Evolutionary conservation across 371 early-diverging fungal species (phyloP), one percentile per base, ranked within the genome.

Genomic region (Actinomortierella wolfii): DNA sequence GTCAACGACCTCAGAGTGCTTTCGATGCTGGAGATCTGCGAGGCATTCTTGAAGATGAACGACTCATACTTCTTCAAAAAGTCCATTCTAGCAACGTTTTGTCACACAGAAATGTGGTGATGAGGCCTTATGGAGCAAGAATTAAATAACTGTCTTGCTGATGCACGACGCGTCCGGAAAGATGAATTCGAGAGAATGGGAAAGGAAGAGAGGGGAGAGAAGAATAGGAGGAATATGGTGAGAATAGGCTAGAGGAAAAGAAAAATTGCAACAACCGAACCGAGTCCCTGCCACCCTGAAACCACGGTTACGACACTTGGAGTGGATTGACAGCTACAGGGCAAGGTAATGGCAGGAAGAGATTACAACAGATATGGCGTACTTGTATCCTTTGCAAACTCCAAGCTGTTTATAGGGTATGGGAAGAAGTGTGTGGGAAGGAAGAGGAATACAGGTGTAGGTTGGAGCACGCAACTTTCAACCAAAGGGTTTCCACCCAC

Each of bases 11-110:
- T 84, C 28, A 95, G 79, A 9, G 89, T 84, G 66, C 89, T 88
- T 75, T 97, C 98, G 48, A 97, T 89, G 43, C 91, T 88, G 28
- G 87, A 89, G 61, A 97, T 87, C 76, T 92, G 89, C 17, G 95
- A 83, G 0, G 94, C 95, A 78, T 96, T 95, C 67, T 87, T 84
- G 57, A 92, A 76, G 44, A 96, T 82, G 68, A 95, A 92, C 23
- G 84, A 73, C 51, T 92, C 92, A 78, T 96, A 96, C 54, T 83
- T 81, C 49, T 81, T 76, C 26, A 88, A 64, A 59, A 86, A 79
- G 50, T 84, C 76, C 83, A 64, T 70, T 11, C 51, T 51, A 34
- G 11, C 34, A 11, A 11, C 4, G 34, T 34, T 34, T 34, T 4
- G 34, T 6, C 7, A 34, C 34, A 34, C 7, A 34, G 34, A 34